phyloP scores from a whole-genome alignment of 2,329 filamentous ascomycete species.

The Nemania sp. region DNA sequence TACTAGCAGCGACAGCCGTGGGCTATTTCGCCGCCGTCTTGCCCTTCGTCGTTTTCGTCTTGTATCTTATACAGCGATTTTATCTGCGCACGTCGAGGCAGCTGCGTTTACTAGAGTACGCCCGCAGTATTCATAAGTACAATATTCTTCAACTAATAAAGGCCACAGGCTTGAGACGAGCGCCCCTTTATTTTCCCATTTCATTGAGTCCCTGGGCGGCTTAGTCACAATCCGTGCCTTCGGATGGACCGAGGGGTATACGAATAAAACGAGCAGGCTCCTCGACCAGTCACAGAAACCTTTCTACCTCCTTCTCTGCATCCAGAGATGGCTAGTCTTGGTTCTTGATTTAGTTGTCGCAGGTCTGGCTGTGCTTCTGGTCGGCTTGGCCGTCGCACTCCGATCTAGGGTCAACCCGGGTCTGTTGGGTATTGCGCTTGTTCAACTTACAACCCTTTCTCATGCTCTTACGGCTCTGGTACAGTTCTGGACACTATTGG shows the following conservation, averaged over 20 bases:
- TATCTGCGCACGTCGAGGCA: slow-evolving; percentile 20
- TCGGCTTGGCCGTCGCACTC: slow-evolving; percentile 31
- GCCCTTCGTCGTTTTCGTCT: slow-evolving; percentile 10
- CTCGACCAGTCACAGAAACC: slow-evolving; percentile 22
- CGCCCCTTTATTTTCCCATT: slow-evolving; percentile 20
- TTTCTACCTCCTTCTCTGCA: slow-evolving; percentile 22
- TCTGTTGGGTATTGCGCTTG: slow-evolving; percentile 28
- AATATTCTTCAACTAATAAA: background rate
- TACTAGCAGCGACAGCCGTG: slow-evolving; percentile 10
- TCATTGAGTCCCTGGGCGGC: slow-evolving; percentile 18
- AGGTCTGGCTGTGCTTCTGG: slow-evolving; percentile 30
- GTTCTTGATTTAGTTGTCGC: slow-evolving; percentile 27
- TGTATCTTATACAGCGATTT: slow-evolving; percentile 20
- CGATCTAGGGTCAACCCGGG: slow-evolving; percentile 12
- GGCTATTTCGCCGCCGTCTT: slow-evolving; percentile 10
- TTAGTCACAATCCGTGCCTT: slow-evolving; percentile 21
- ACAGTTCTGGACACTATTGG: slow-evolving; percentile 33
- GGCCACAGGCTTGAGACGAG: slow-evolving; percentile 11
- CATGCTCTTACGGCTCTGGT: slow-evolving; percentile 30
- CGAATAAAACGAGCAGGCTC: slow-evolving; percentile 4
- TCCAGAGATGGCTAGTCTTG: slow-evolving; percentile 25
- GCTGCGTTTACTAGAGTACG: slow-evolving; percentile 21
- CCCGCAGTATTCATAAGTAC: background rate
- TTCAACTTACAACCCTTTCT: slow-evolving; percentile 31
- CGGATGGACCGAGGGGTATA: slow-evolving; percentile 15